Evolutionary conservation across 1,139 yeast species (phyloP), one percentile per base, ranked within the genome.

Genomic region (Yamadazyma buinensis): DNA sequence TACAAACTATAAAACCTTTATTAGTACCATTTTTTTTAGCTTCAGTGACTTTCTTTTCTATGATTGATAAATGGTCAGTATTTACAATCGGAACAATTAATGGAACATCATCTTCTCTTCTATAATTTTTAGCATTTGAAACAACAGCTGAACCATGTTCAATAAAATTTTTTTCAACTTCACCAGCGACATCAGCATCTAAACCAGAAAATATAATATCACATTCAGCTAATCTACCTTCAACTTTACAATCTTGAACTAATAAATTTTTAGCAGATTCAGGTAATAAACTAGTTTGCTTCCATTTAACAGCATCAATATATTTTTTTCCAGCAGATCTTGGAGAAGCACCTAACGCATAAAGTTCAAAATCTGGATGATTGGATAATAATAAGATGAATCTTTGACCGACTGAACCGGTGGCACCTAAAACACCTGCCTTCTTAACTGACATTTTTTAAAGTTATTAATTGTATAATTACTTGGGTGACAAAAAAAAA

Each of bases 401-500:
- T 52, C 98, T 76, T 64, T 92, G 99, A 36, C 99, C 99, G 30
- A 92, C 99, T 28, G 95, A 83, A 33, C 97, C 98, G 15, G 97
- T 90, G 48, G 97, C 97, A 35, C 98, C 98, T 46, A 92, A 72
- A 50, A 92, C 96, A 66, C 98, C 98, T 13, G 80, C 82, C 58
- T 74, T 76, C 47, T 63, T 74, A 25, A 40, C 15, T 9, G 28
- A 27, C 38, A 35, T 35, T 7, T 3, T 26, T n/a, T 21, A 5
- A n/a, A n/a, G n/a, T n/a, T n/a, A n/a, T n/a, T n/a, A n/a, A n/a
- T n/a, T n/a, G n/a, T n/a, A n/a, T n/a, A n/a, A n/a, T n/a, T n/a
- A n/a, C n/a, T n/a, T n/a, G n/a, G n/a, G n/a, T n/a, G n/a, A n/a
- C n/a, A n/a, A n/a, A n/a, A n/a, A n/a, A n/a, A n/a, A n/a, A n/a